Evolutionary conservation across 768 basidiomycete genomes (phyloP).

Genomic region (Leccinellum albellum): DNA sequence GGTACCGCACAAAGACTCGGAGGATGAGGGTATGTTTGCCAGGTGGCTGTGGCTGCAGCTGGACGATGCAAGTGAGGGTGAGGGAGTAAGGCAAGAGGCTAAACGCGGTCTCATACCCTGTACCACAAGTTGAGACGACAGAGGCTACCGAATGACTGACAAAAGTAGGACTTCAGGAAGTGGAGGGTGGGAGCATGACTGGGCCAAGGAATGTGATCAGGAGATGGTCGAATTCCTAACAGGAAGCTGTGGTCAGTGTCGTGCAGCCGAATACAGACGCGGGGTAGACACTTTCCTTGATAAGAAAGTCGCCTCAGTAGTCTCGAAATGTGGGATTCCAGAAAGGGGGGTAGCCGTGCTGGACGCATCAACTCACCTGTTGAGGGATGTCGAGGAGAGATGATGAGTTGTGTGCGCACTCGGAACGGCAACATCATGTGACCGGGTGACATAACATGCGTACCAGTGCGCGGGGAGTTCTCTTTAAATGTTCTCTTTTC

Average conservation of each 20-base stretch:
- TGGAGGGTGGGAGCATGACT: constrained; percentile 44
- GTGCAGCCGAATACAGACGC: not conserved
- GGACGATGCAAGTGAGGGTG: constrained; percentile 61
- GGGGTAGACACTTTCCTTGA: constrained; percentile 51
- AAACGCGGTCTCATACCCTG: constrained; percentile 92
- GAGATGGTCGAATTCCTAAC: constrained; percentile 52
- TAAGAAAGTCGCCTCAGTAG: constrained; percentile 70
- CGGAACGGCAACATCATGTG: no score
- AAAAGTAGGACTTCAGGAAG: constrained; percentile 72
- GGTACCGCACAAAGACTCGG: constrained; percentile 72
- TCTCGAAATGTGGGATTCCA: constrained; percentile 88
- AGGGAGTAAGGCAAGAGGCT: constrained; percentile 71
- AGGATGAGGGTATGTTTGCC: constrained; percentile 62
- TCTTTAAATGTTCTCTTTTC: not conserved
- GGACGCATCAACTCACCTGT: constrained; percentile 77
- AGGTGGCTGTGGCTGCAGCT: constrained; percentile 48
- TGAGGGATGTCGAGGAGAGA: constrained; percentile 65
- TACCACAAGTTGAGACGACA: constrained; percentile 93
- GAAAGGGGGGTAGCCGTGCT: constrained; percentile 58
- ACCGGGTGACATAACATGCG: constrained; percentile 24
- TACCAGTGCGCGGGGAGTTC: not conserved
- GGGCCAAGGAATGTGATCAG: constrained; percentile 47
- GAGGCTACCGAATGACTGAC: constrained; percentile 86
- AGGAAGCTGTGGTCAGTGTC: not conserved
- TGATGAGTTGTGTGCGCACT: no score